Base-by-base conservation (phyloP, 2,329 filamentous ascomycete genomes). In the Apiospora kogelbergensis region DNA sequence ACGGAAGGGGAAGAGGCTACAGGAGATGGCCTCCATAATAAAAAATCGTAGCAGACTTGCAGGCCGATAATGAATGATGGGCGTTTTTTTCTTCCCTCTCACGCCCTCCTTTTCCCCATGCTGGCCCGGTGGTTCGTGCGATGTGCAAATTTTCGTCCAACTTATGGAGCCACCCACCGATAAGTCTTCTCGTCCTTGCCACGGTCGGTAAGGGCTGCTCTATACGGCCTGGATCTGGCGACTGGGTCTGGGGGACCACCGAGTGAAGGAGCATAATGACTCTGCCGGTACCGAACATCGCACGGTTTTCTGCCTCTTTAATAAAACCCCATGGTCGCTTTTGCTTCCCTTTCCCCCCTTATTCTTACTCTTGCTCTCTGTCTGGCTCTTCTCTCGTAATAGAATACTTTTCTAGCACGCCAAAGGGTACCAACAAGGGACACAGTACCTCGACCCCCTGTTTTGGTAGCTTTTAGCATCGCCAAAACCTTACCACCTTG, bases 321-420 rank as follows among this genome's bases (percentile, higher is more conserved):
- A 60, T 60, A 60, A 60, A 60, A 60, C 10, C 53, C 53, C 53
- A n/a, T 60, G 53, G 53, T 60, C 53, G 53, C 53, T 37, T 60
- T 37, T 60, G 53, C 30, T 60, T 60, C 53, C 26, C 30, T 60
- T 60, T 30, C 48, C 53, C 53, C 53, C 53, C 53, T 60, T 60
- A 60, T 60, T 37, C 53, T 60, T 10, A 30, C 33, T 60, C 53
- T 60, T 60, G 53, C 53, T 60, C 53, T 37, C 30, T 37, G 53
- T 37, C 30, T 60, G 53, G 53, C 53, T 37, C 30, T 60, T 60
- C 30, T 60, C 53, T 60, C 53, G 53, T 60, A 60, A 37, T 60
- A 60, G 26, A 17, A 60, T 37, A 37, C 7, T 17, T 17, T 17
- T 37, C 26, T 37, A 60, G 53, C 53, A 60, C 17, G 30, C 53